Evolutionary conservation across 192 early-diverging fungal species (phyloP), one percentile per base, ranked within the genome.

Genomic region (Backusella luteola): DNA sequence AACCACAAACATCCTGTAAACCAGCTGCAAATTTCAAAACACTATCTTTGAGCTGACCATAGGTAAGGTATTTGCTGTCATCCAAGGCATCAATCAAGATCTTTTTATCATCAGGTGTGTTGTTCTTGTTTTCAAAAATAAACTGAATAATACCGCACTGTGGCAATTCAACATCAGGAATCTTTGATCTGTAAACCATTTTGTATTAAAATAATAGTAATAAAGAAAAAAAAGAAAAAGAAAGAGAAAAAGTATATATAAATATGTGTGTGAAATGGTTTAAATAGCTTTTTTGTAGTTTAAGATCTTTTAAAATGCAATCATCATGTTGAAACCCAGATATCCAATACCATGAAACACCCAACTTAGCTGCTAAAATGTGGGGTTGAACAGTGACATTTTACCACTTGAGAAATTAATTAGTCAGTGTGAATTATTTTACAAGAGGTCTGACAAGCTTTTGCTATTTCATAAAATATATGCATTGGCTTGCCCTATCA

Each of bases 31-130:
- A 79, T 26, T 69, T 23, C 1, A 76, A 36, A 23, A 74, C 42
- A 1, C 39, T 4, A 19, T 72, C 53, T n/a, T 77, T 68, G 6
- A 80, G 38, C 34, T 87, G 79, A 12, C 84, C 85, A 73, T 74
- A 86, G 11, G 82, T 83, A 46, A 85, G 81, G 29, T 46, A 69
- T 4, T 77, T 56, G 38, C 80, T 71, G 3, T 63, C 56, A 11
- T 71, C 36, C 23, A 41, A 14, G 15, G 76, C 88, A 76, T 89
- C 86, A 67, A 85, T 78, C 34, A 86, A 82, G 46, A 87, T 67
- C 15, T 68, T 77, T 34, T 85, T 74, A 2, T 80, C 70, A 17
- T 86, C 86, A 17, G 69, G 29, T 23, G 80, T 81, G 14, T 69
- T 46, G 63, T 86, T 81, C 1, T 69, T 77, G 70, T 85, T 87